Evolutionary conservation across 257 asterid genomes (phyloP), one percentile per base, ranked within the genome.

Genomic region (Petunia axillaris): DNA sequence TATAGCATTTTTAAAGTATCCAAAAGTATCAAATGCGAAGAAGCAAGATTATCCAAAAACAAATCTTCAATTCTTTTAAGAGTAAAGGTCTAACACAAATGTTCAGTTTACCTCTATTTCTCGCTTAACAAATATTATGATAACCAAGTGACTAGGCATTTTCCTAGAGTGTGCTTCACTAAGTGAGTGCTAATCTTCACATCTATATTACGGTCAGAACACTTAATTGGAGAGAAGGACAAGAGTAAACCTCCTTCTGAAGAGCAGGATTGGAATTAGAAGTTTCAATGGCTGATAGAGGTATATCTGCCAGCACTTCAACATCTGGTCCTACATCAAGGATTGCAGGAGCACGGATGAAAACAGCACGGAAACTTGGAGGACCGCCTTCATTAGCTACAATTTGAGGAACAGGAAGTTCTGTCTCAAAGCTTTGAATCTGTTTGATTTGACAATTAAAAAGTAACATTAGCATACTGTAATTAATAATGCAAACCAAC

Each of bases 401-500:
- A 68, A 93, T 82, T 79, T 88, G 93, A 16, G 99, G 99, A 87
- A 95, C 70, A 48, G 89, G 77, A 77, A 95, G 79, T 81, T 93
- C 98, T 13, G 97, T 87, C 92, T 93, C 99, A 81, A 95, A 95
- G 87, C 99, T 95, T 88, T 92, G 99, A 64, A 95, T 82, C 99
- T 95, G 88, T 81, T 92, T 9, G 55, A 76, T 73, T 70, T 73
- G 62, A 50, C 44, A 25, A 71, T 71, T 71, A 70, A 71, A 48
- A 71, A 1, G 77, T 43, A 25, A 48, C 25, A 48, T 48, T 48
- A 73, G 78, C 16, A 71, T 35, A 48, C 35, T 25, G 43, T 46
- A 11, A 60, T 25, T 71, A 71, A 71, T 71, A 36, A 36, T 46
- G 36, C 63, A 36, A 73, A 13, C 36, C 63, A 73, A 36, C 48